Evolutionary conservation across 164 flowering plant genomes (phyloP), one percentile per base, ranked within the genome.

Genomic region (Aristolochia californica): DNA sequence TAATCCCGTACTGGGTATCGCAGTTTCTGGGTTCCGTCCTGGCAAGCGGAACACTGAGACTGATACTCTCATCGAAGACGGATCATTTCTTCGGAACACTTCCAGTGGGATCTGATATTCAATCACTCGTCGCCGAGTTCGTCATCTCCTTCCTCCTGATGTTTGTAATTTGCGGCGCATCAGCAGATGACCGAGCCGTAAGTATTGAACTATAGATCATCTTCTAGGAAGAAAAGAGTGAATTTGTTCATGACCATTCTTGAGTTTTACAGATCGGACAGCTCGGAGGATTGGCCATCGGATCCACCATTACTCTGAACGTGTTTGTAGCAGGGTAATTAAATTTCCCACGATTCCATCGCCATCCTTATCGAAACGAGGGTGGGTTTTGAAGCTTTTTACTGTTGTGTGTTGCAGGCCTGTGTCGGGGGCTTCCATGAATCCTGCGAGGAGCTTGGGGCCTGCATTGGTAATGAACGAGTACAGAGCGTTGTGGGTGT

Each of bases 391-490:
- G 12, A 13, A 43, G 12, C 12, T 43, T 16, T 11, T 43, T 43
- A 11, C 16, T 16, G 45, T 43, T 11, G 12, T 13, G 12, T 14
- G 18, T 13, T 26, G 17, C 77, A 84, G 88, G 61, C 88, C 88
- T n/a, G 21, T 87, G 67, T 87, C 91, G 52, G 91, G 95, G 44
- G 95, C 86, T 57, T 84, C 95, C 8, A 84, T 83, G 95, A 84
- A 87, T 76, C 95, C 95, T 0, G 91, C 83, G 27, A 79, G 91
- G 63, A 78, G 77, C 1, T 22, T 87, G 25, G 95, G 88, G 0
- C 95, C 95, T 5, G 91, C 91, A n/a, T 13, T 87, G 52, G 88
- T 83, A 0, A 82, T 88, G 53, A 23, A 55, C 2, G 57, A 72
- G 44, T 84, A 72, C 56, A 72, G 80, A 22, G 85, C 72, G 13